Evolutionary conservation across 192 early-diverging fungal genomes (phyloP).

Genomic region (Linnemannia elongata): DNA sequence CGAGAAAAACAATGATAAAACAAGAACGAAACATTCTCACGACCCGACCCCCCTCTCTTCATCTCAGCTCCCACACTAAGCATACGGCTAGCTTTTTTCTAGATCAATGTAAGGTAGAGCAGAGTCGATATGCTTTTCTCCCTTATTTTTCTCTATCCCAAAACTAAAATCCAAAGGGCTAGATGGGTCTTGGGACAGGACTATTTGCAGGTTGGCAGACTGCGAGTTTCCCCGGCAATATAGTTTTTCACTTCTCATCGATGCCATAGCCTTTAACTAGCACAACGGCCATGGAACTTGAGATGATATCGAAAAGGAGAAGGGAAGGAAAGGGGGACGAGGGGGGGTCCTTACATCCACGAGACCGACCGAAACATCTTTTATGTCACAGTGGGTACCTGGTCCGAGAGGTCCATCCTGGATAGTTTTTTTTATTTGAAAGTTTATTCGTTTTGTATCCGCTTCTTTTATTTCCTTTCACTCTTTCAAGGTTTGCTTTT

Average conservation of each 20-base stretch:
- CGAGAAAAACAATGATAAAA: too few species aligned
- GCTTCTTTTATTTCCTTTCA: neutral
- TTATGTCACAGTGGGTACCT: neutral
- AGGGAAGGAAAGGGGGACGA: neutral
- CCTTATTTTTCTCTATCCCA: neutral
- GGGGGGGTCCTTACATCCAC: neutral
- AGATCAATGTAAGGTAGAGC: too few species aligned
- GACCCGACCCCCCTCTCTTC: too few species aligned
- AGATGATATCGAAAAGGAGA: neutral
- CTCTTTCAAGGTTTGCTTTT: neutral
- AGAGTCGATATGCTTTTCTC: too few species aligned
- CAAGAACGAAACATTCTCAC: too few species aligned
- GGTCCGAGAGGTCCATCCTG: neutral
- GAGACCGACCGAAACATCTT: neutral
- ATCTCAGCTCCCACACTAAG: too few species aligned
- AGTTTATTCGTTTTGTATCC: constrained; percentile 10
- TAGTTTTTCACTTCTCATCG: neutral
- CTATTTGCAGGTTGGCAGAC: neutral
- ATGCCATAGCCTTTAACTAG: neutral
- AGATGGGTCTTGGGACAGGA: neutral
- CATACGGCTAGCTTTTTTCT: too few species aligned
- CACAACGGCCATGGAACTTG: neutral
- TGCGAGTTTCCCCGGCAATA: neutral
- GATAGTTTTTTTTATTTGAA: neutral
- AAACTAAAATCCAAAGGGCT: neutral